Evolutionary conservation across 139 green algal species (phyloP), one percentile per base, ranked within the genome.

Genomic region (Mesostigma viride): DNA sequence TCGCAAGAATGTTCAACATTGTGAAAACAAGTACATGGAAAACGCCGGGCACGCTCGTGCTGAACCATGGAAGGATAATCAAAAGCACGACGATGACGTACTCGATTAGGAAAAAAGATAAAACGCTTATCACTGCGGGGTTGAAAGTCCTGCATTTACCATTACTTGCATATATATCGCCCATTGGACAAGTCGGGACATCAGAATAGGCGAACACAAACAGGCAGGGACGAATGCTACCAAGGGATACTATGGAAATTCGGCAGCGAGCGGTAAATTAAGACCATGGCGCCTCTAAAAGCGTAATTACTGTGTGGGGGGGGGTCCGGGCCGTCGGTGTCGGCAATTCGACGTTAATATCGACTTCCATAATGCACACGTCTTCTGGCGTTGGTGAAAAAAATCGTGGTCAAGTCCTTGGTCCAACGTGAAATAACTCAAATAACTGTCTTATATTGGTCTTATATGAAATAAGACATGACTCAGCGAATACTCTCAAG

Each of bases 81-180:
- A 51, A 6, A 44, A 74, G 69, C 20, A 61, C 67, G 20, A 59
- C 36, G 1, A 34, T 74, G 32, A 62, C 36, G 36, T 71, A 74
- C 3, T 77, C 31, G 69, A 60, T 72, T 35, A 28, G n/a, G 59
- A 76, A 64, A 17, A 81, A 3, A 11, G 44, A 20, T 1, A 77
- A 27, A 3, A 76, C 75, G 20, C 64, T 31, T 14, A 76, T n/a
- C 33, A 80, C 74, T 53, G 14, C 14, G 44, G 17, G 44, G 44
- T 17, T 11, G 44, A 11, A 17, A 17, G 14, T 11, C 44, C 44
- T 53, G 44, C 14, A 53, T 17, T 53, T 17, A 24, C 14, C 44
- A 24, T 17, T 11, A 24, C 44, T 53, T 53, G 14, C 17, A 53
- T 17, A 53, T 53, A 17, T 11, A 11, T 24, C 14, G 14, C 14